Percentiles rank a stretch among this genome's conserved stretches.
These are phyloP conservation scores for Claviceps sp. DNA, from an alignment of 2,329 filamentous ascomycete species.

Conservation along the genomic window DNA sequence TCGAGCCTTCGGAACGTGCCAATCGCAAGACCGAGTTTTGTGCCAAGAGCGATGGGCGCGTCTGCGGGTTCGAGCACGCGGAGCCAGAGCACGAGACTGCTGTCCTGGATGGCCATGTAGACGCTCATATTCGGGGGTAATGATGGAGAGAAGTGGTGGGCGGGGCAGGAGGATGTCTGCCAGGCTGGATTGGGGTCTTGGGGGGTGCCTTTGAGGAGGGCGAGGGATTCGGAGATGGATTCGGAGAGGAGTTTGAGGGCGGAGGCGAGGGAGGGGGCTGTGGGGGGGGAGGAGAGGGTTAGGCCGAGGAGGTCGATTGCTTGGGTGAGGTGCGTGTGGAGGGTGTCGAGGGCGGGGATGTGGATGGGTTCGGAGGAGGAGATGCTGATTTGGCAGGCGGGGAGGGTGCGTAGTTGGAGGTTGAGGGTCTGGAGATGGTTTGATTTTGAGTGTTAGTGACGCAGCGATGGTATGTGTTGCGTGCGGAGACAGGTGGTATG, in stretches of 20 bases:
- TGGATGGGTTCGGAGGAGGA: slow-evolving; percentile 37
- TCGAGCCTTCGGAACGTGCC: slow-evolving; percentile 49
- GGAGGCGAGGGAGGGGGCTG: slow-evolving; percentile 39
- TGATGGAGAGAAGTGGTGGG: slow-evolving; percentile 28
- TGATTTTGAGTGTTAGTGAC: no score
- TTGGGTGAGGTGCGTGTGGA: slow-evolving; percentile 67
- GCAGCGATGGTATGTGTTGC: no score
- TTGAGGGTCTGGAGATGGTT: slow-evolving; percentile 48
- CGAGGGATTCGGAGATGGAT: slow-evolving; percentile 38
- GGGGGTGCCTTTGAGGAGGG: slow-evolving; percentile 40
- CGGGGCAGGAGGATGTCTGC: slow-evolving; percentile 29
- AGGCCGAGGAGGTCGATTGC: slow-evolving; percentile 73
- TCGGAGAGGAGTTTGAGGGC: slow-evolving; percentile 43
- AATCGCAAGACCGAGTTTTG: slow-evolving; percentile 57
- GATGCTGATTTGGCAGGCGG: slow-evolving; percentile 34
- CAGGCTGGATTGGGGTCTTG: slow-evolving; percentile 27
- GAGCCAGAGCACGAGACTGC: slow-evolving; percentile 54
- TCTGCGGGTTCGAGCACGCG: slow-evolving; percentile 56
- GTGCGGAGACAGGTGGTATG: no score
- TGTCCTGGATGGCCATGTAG: slow-evolving; percentile 56
- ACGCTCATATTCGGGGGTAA: slow-evolving; percentile 56
- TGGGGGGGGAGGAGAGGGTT: slow-evolving; percentile 47
- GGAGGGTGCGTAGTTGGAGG: slow-evolving; percentile 59
- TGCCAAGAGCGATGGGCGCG: slow-evolving; percentile 46
- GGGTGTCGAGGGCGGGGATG: slow-evolving; percentile 56